phyloP scores from a whole-genome alignment of 352 stramenopile genomes.

The Hyaloperonospora arabidopsidis region DNA sequence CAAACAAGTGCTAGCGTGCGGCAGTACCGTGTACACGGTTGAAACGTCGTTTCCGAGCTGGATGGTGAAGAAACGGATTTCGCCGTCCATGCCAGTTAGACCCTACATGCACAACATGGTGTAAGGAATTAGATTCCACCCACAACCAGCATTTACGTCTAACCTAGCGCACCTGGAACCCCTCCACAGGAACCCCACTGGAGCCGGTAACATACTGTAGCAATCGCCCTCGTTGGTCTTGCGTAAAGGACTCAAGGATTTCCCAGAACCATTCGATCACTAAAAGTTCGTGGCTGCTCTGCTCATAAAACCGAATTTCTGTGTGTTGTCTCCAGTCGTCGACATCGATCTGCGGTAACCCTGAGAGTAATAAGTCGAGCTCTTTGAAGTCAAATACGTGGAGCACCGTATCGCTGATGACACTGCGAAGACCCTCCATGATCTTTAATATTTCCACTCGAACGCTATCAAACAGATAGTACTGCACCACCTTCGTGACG shows the following conservation, averaged over 20 bases:
- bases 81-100: slow-evolving; percentile 68
- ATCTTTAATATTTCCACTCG: slow-evolving; percentile 78
- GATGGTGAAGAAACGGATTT: slow-evolving; percentile 70
- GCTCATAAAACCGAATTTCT: slow-evolving; percentile 34
- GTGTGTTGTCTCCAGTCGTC: slow-evolving; percentile 83
- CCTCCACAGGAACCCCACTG: slow-evolving; percentile 69
- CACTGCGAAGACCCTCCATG: slow-evolving; percentile 87
- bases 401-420: slow-evolving; percentile 92
- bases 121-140: neutral
- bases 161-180: slow-evolving; percentile 45
- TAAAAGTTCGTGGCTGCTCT: slow-evolving; percentile 31
- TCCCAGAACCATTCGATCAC: slow-evolving; percentile 80
- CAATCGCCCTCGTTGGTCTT: slow-evolving; percentile 53
- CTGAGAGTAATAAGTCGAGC: slow-evolving; percentile 79
- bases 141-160: neutral
- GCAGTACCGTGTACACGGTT: slow-evolving; percentile 46
- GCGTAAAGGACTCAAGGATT: slow-evolving; percentile 47
- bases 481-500: slow-evolving; percentile 88
- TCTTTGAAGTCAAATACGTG: slow-evolving; percentile 98
- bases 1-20: slow-evolving; percentile 74
- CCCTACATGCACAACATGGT: slow-evolving; percentile 20
- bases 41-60: slow-evolving; percentile 43
- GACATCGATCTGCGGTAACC: slow-evolving; percentile 75
- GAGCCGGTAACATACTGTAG: slow-evolving; percentile 83
- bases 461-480: slow-evolving; percentile 92